Conservation (phyloP, 148 eudicot species). For the Chenopodium suecicum region DNA sequence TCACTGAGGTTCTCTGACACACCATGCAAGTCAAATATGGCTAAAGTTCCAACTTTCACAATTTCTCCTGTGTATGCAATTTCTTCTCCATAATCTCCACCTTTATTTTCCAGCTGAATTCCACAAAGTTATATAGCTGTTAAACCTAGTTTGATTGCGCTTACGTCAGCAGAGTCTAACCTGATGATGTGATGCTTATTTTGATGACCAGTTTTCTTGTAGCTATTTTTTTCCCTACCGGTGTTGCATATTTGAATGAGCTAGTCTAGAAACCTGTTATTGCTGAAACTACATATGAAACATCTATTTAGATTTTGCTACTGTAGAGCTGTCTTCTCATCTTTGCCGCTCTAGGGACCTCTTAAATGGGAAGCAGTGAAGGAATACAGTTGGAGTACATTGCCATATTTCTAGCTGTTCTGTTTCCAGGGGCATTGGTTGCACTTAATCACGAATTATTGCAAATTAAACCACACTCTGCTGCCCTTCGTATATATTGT, state of each 20-base stretch:
- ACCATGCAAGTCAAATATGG: too few relatives aligned
- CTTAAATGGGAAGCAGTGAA: conserved; percentile 65
- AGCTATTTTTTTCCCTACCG: not conserved
- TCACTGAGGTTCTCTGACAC: too few relatives aligned
- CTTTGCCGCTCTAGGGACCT: conserved; percentile 36
- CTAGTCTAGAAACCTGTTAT: not conserved
- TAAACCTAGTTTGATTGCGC: too few relatives aligned
- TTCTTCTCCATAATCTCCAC: too few relatives aligned
- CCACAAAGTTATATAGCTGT: too few relatives aligned
- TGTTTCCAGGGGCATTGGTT: conserved; percentile 93
- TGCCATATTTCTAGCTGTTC: conserved; percentile 75
- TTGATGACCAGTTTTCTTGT: not conserved
- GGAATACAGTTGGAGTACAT: conserved; percentile 81
- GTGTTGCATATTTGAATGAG: not conserved
- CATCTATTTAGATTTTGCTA: not conserved
- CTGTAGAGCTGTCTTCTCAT: conserved; percentile 35
- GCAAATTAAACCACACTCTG: conserved; percentile 49
- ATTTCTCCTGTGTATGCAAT: too few relatives aligned
- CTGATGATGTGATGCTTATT: too few relatives aligned
- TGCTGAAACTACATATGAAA: not conserved
- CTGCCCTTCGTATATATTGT: conserved; percentile 85
- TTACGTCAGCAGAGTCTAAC: too few relatives aligned
- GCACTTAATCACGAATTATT: conserved; percentile 71
- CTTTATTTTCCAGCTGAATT: too few relatives aligned
- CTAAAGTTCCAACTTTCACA: too few relatives aligned